Evolutionary conservation across 108 stramenopile species (phyloP), one percentile per base, ranked within the genome.

Genomic region (Nitzschia sp.): DNA sequence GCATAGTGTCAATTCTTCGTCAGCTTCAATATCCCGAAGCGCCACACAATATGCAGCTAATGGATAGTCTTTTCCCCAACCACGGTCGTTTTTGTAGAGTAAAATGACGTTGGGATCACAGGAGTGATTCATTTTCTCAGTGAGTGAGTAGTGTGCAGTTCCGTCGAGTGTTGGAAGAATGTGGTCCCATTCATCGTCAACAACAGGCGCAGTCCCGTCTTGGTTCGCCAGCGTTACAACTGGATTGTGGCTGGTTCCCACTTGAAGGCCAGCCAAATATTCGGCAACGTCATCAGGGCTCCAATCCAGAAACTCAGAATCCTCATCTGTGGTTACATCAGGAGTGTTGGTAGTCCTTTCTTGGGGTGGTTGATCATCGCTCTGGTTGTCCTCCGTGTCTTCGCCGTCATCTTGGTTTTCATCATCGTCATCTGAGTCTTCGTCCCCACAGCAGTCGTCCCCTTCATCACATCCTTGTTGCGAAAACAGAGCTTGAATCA

Each of bases 101-200:
- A 86, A 63, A 0, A 83, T 41, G 20, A 88, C 81, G 57, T 90
- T 93, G 9, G 87, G 87, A 41, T 65, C 70, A 63, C 92, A 93
- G 12, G 85, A 85, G 66, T 96, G 95, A 66, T 96, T 96, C 91
- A 93, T 93, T 66, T 88, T 91, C 67, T 91, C 92, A 10, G 83
- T 63, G 10, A 72, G 70, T 2, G 79, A 46, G 65, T 74, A 93
- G 52, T 94, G 83, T 2, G 89, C 90, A 0, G 93, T 93, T 12
- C 95, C 95, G 70, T 96, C 95, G 43, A 96, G 59, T 37, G 91
- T 87, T 29, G 80, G 62, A 68, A 84, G 78, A 11, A 86, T 55
- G 0, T 67, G 51, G 58, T 88, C 87, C 65, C 80, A 70, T 63
- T 86, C 86, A 56, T 84, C 86, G 15, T 72, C 79, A 56, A 17